Conservation (phyloP, 139 green algal genomes). For the Ostreobium quekettii region DNA sequence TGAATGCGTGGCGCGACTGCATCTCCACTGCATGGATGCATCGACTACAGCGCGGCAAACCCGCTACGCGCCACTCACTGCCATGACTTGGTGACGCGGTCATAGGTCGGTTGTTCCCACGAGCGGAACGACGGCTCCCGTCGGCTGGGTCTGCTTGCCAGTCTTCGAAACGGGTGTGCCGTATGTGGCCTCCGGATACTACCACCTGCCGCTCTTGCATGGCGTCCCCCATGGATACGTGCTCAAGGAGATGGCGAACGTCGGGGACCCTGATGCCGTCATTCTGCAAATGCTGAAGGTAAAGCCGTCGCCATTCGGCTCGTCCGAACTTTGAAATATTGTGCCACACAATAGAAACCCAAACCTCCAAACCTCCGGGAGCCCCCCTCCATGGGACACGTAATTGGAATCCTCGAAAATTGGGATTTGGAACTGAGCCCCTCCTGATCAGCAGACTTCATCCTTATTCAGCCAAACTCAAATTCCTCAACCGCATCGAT, state of each 20-base stretch:
- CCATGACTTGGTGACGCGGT: neutral
- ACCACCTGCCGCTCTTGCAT: conserved; percentile 55
- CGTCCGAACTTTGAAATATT: no score
- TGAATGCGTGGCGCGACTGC: neutral
- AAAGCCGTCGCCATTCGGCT: neutral
- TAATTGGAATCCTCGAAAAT: no score
- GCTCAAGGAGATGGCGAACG: conserved; percentile 28
- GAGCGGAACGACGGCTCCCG: conserved; percentile 35
- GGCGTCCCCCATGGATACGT: conserved; percentile 24
- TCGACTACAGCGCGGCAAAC: neutral
- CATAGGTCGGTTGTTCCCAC: conserved; percentile 31
- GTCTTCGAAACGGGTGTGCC: conserved; percentile 41
- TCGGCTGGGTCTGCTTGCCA: conserved; percentile 49
- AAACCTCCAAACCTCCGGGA: no score
- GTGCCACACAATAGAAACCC: no score
- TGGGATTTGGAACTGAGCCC: no score
- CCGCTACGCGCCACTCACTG: neutral
- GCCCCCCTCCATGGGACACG: no score
- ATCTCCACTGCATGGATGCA: neutral
- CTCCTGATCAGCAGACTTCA: no score
- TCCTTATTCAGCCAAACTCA: no score
- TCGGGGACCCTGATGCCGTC: conserved; percentile 22
- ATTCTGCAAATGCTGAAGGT: conserved; percentile 22
- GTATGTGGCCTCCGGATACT: conserved; percentile 45
- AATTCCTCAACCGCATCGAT: no score